Evolutionary conservation across 73 alveolate species (phyloP).

Genomic region (Paramecium tetraurelia): DNA sequence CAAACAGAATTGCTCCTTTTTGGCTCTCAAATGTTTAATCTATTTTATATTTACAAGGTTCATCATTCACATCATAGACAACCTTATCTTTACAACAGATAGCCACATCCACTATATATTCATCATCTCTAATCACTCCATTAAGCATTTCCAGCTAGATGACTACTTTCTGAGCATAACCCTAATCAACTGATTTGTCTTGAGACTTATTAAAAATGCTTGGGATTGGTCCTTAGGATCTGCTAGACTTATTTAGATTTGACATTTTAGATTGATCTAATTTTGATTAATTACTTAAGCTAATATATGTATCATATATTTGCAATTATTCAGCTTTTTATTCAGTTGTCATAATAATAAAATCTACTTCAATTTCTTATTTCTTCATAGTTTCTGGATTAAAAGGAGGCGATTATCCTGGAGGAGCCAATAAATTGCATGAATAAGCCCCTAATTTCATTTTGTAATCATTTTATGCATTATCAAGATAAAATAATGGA

Average conservation of each 20-base stretch:
- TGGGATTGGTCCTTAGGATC: background rate
- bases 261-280: background rate
- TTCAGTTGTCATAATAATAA: background rate
- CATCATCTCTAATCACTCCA: background rate
- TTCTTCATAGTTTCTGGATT: slow-evolving; percentile 16
- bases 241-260: background rate
- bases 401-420: slow-evolving; percentile 44
- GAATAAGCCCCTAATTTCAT: slow-evolving; percentile 9
- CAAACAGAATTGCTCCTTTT: background rate
- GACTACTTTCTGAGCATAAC: background rate
- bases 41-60: background rate
- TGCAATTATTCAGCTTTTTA: background rate
- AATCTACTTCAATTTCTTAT: slow-evolving; percentile 37
- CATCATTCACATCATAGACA: background rate
- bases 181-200: background rate
- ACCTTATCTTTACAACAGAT: background rate
- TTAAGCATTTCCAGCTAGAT: background rate
- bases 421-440: slow-evolving; percentile 6
- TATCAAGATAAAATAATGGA: slow-evolving; percentile 2
- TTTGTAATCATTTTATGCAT: background rate
- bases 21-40: background rate
- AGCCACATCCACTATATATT: background rate
- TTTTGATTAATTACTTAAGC: background rate
- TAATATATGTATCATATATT: background rate
- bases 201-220: background rate